Evolutionary conservation across 129 eudicot species (phyloP), one percentile per base, ranked within the genome.

Genomic region (Deinandra increscens): DNA sequence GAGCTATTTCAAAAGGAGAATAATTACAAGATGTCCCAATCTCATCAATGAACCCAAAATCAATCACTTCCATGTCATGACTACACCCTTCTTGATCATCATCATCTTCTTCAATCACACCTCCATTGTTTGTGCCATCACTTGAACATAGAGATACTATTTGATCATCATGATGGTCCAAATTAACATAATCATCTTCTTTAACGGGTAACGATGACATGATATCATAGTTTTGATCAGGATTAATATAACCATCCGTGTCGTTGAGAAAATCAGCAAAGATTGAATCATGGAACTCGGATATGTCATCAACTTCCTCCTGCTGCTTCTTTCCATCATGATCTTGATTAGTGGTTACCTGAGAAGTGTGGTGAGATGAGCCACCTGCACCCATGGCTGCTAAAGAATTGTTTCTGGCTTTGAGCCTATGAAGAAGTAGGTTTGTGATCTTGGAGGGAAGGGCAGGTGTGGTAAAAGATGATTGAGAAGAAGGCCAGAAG

Each of bases 391-490:
- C 68, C 7, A 76, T 44, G 36, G 86, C 66, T 65, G 85, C 81
- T 75, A 86, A 78, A 20, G 81, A 68, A 61, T 84, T 84, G 69
- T 89, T 86, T 76, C 96, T 81, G 15, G 87, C 86, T 74, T 82
- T 84, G 50, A 89, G 86, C 78, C 96, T 78, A 37, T 76, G 87
- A 43, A 89, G 82, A 72, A 89, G 89, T 37, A 89, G 84, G 64
- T 84, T 89, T 0, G 92, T 83, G 69, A 89, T 89, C 29, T 89
- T 89, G 2, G 96, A 82, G 13, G 96, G 92, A 7, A 89, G 88
- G 38, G 90, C 96, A 0, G 96, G 88, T 7, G 86, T 66, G 46
- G 93, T 64, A 4, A 73, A 75, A 31, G 84, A 23, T 1, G 88
- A 81, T 36, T 85, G 80, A 2, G 91, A 76, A 60, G 64, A 70